Evolutionary conservation across 768 basidiomycete species (phyloP).

Genomic region (Holtermanniella nyarrowii): DNA sequence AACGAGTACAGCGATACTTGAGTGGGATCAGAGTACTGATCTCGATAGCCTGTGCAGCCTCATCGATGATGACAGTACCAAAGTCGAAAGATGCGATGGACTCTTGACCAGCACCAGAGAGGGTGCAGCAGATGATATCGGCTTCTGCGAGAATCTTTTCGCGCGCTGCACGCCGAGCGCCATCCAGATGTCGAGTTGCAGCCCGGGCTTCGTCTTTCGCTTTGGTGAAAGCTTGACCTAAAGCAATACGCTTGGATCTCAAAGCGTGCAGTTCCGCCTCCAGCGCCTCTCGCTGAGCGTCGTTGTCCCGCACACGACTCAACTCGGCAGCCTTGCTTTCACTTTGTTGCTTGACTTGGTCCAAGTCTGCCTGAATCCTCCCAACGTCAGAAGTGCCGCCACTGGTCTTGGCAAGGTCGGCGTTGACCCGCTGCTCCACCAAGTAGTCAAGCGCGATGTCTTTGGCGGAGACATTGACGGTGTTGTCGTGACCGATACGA

Average conservation of each 20-base stretch:
- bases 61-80: slow-evolving; percentile 93
- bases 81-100: slow-evolving; percentile 69
- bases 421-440: slow-evolving; percentile 53
- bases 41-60: slow-evolving; percentile 94
- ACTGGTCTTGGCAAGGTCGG: slow-evolving; percentile 33
- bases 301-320: slow-evolving; percentile 50
- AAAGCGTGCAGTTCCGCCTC: slow-evolving; percentile 62
- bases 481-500: slow-evolving; percentile 68
- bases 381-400: slow-evolving; percentile 47
- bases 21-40: slow-evolving; percentile 89
- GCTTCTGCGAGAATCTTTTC: slow-evolving; percentile 71
- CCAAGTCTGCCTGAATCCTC: slow-evolving; percentile 59
- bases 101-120: slow-evolving; percentile 89
- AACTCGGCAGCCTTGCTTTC: slow-evolving; percentile 57
- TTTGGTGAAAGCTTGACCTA: slow-evolving; percentile 63
- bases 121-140: slow-evolving; percentile 85
- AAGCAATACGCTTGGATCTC: slow-evolving; percentile 52
- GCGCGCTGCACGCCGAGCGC: slow-evolving; percentile 61
- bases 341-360: slow-evolving; percentile 54
- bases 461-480: slow-evolving; percentile 67
- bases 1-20: slow-evolving; percentile 69
- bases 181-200: slow-evolving; percentile 69
- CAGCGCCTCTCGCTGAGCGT: slow-evolving; percentile 49
- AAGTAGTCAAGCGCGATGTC: slow-evolving; percentile 80
- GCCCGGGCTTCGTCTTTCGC: slow-evolving; percentile 75